Evolutionary conservation across 75 land plant species (phyloP).

Genomic region (Pinus taeda): DNA sequence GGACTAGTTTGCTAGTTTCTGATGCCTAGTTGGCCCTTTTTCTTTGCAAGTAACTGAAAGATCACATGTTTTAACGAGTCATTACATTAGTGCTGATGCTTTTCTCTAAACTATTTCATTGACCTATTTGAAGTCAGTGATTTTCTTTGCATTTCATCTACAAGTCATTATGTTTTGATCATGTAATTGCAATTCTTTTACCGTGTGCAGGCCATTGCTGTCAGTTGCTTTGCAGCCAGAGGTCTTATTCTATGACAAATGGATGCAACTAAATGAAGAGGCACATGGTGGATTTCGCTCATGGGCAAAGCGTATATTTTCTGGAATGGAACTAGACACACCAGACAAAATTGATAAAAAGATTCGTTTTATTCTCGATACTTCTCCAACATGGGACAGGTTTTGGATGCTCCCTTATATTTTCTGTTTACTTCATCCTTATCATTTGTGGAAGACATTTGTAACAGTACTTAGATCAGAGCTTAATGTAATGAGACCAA

Average conservation of each 20-base stretch:
- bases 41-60: neutral
- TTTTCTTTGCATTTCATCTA: neutral
- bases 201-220: slow-evolving; percentile 32
- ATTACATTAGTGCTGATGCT: neutral
- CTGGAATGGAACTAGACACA: slow-evolving; percentile 36
- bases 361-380: slow-evolving; percentile 54
- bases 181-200: neutral
- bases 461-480: neutral
- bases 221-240: slow-evolving; percentile 57
- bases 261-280: slow-evolving; percentile 55
- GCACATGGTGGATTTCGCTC: slow-evolving; percentile 26
- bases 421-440: neutral
- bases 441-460: neutral
- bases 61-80: neutral
- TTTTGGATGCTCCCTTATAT: slow-evolving; percentile 14
- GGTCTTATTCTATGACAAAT: slow-evolving; percentile 59
- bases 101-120: neutral
- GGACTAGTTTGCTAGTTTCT: neutral
- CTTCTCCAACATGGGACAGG: slow-evolving; percentile 93
- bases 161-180: neutral
- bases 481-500: too few relatives aligned
- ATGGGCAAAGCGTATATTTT: slow-evolving; percentile 60
- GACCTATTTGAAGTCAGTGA: neutral
- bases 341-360: slow-evolving; percentile 44
- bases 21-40: neutral